Evolutionary conservation across 2,329 filamentous ascomycete species (phyloP).

Genomic region (Hypomyces rosellus): DNA sequence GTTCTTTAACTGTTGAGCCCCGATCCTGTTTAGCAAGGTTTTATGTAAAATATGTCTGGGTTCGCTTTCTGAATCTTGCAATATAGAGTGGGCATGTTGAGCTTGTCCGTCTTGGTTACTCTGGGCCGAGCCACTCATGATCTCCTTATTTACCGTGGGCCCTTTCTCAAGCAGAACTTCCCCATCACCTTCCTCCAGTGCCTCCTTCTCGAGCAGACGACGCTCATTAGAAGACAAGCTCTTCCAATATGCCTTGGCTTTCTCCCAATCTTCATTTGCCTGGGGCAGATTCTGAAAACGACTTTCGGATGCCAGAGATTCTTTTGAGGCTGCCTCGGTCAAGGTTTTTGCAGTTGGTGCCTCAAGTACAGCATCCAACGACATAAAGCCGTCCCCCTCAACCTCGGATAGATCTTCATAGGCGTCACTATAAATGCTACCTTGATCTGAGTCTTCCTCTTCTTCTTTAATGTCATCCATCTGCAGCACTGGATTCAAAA

Average conservation of each 20-base stretch:
- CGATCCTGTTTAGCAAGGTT: background rate
- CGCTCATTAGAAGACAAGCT: conserved; percentile 57
- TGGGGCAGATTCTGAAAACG: conserved; percentile 8
- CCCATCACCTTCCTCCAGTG: conserved; percentile 43
- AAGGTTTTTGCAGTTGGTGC: conserved; percentile 36
- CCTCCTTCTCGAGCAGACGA: conserved; percentile 54
- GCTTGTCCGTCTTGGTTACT: background rate
- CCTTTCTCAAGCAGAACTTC: conserved; percentile 25
- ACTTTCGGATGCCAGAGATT: background rate
- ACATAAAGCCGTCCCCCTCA: conserved; percentile 63
- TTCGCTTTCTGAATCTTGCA: background rate
- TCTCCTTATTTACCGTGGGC: background rate
- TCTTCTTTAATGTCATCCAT: conserved; percentile 35
- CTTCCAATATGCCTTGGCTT: conserved; percentile 64
- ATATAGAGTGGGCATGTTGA: background rate
- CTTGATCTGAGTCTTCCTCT: conserved; percentile 35
- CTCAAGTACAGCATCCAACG: conserved; percentile 65
- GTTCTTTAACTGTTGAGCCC: too few species aligned
- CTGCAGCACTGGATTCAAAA: conserved; percentile 12
- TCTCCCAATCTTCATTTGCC: conserved; percentile 53
- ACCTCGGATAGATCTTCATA: conserved; percentile 64
- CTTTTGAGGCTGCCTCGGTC: background rate
- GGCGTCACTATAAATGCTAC: conserved; percentile 68
- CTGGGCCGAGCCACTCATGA: too few species aligned
- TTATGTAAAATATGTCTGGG: background rate